Base-by-base conservation (phyloP, 108 stramenopile species). In the Epipyxis sp. region DNA sequence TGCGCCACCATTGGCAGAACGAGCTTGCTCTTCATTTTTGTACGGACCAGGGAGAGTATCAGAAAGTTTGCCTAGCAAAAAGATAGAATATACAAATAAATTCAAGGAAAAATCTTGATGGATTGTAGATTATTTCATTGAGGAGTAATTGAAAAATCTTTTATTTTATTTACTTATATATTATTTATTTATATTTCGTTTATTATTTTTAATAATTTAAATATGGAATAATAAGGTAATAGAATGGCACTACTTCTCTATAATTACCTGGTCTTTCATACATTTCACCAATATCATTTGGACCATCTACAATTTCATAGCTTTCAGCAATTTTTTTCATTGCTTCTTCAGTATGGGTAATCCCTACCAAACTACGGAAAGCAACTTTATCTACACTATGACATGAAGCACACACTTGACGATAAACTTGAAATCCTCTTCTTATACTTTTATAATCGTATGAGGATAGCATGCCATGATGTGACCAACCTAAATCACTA, bases 361-460 rank as follows among this genome's bases (percentile, higher is more conserved):
- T 96, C 29, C 95, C 98, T 16, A 97, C 95, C 1, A 99, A 81
- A 79, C 96, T 94, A 83, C 98, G 97, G 89, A 93, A 99, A 77
- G 93, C 91, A 76, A 97, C 90, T 59, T 89, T 86, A 59, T 98
- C 87, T 69, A 99, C 78, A 80, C 91, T 91, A 81, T 89, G 88
- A 84, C 98, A 98, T 44, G 94, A 88, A 41, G 95, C 92, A 89
- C 98, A 99, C 40, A 99, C 96, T 84, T 99, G 90, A 77, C 92
- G 94, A 90, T 97, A 99, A 45, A 99, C 98, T 84, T 98, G 98
- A 89, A 94, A 95, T 44, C 98, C 98, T 44, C 98, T 94, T 69
- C 98, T 95, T 78, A 99, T 91, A 43, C 86, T 86, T 68, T 81
- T 81, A 78, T 82, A 79, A 68, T 84, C 85, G 77, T 80, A 84